Evolutionary conservation across 352 stramenopile genomes (phyloP), one percentile per base, ranked within the genome.

Genomic region (Aphanomyces astaci): DNA sequence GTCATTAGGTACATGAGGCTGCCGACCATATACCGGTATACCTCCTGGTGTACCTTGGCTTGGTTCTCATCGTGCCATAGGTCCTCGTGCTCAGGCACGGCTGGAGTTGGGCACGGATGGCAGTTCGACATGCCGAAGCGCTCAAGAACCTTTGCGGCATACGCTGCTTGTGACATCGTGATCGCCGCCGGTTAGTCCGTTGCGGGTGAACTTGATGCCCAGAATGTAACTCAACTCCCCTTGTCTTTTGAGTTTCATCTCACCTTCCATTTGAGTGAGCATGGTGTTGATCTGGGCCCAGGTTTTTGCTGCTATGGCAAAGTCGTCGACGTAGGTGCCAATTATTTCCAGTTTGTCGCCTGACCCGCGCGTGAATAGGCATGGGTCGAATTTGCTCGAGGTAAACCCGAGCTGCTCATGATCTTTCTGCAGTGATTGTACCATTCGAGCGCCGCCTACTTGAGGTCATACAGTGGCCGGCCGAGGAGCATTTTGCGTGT

Each of bases 1-100:
- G 69, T 67, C 17, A 71, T 64, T 31, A 75, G 33, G 65, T 75
- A 75, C 11, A 56, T 31, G 4, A 75, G 45, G 9, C 30, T 60
- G 1, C 64, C 70, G 1, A 72, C 43, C 2, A 72, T 30, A 13
- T 64, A 63, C 1, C 54, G 39, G 32, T 68, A 67, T 24, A 40
- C 25, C 17, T 48, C 31, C 22, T 56, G 31, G 2, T 64, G 15
- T 1, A 22, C 30, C 25, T 13, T 1, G 17, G 55, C 15, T 60
- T 48, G 15, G 15, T 54, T 2, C 11, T 1, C 25, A 22, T 64
- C 55, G 2, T 49, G 15, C 55, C 55, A 54, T n/a, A n/a, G n/a
- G 17, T 56, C 1, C 15, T 49, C 55, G 15, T 64, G 15, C 1
- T 64, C 39, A 1, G 53, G 15, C 1, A 55, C 27, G 4, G 71